Percentiles rank a stretch among this genome's conserved stretches.
Evolutionary conservation across 2,329 filamentous ascomycete species (phyloP).

Genomic region (Alternaria novae-zelandiae): DNA sequence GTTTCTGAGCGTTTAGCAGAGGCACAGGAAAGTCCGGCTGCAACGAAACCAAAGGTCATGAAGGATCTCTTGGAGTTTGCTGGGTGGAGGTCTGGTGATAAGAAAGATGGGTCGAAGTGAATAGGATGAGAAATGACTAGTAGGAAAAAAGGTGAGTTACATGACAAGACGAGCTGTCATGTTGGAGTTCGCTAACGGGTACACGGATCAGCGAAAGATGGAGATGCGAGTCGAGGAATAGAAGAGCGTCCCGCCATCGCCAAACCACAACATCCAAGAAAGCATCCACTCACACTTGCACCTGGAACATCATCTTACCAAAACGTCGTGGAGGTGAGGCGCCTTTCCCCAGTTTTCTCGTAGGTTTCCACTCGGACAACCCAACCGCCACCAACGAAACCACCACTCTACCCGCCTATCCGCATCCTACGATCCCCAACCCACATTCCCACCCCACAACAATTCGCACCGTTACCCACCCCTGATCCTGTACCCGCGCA

Average conservation of each 20-base stretch:
- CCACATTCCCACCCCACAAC: neutral
- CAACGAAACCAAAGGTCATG: neutral
- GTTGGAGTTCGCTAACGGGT: neutral
- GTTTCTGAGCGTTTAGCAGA: slow-evolving; percentile 1
- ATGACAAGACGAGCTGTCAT: neutral
- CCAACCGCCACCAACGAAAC: neutral
- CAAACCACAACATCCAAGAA: neutral
- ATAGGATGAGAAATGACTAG: neutral
- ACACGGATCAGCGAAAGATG: neutral
- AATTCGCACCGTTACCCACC: neutral
- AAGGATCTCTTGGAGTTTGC: neutral
- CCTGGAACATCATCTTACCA: neutral
- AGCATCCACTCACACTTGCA: neutral
- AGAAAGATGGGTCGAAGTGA: neutral
- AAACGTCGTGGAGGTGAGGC: neutral
- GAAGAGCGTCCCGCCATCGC: neutral
- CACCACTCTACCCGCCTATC: neutral
- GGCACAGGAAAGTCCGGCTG: neutral
- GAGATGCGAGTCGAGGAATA: neutral
- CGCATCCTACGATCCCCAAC: neutral
- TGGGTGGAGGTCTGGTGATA: neutral
- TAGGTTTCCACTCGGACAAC: neutral
- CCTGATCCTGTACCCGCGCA: neutral
- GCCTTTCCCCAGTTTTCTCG: neutral
- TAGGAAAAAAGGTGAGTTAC: neutral